These are phyloP conservation scores for Patellifolia procumbens DNA, from an alignment of 179 eudicot genomes.

Conservation along the genomic window DNA sequence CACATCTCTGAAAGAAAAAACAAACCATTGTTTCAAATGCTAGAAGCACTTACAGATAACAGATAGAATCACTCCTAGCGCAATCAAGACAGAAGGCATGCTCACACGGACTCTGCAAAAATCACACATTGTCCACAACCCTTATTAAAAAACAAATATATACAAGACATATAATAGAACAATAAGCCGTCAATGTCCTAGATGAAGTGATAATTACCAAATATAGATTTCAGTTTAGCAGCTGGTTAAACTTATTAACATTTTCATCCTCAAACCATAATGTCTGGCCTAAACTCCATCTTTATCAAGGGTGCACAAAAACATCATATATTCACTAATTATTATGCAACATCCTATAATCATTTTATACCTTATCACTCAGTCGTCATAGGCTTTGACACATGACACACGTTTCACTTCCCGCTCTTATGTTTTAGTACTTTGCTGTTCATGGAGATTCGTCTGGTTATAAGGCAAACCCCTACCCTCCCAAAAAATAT, in stretches of 20 bases:
- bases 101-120: conserved; percentile 96
- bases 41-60: conserved; percentile 82
- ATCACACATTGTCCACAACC: conserved; percentile 15
- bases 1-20: not conserved
- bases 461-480: not conserved
- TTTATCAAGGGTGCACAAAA: not conserved
- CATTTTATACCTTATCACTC: not conserved
- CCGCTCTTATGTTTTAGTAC: too few relatives aligned
- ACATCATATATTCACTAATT: not conserved
- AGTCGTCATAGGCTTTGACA: not conserved
- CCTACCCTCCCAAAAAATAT: not conserved
- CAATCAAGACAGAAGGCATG: conserved; percentile 98
- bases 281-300: not conserved
- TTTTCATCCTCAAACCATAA: not conserved
- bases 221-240: not conserved
- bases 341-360: not conserved
- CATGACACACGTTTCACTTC: not conserved
- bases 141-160: not conserved
- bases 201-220: not conserved
- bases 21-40: conserved; percentile 1
- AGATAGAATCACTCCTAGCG: conserved; percentile 92
- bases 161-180: not conserved
- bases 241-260: not conserved
- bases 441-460: not conserved
- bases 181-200: not conserved